Evolutionary conservation across 1,139 yeast species (phyloP), one percentile per base, ranked within the genome.

Genomic region (Kluyveromyces sp.): DNA sequence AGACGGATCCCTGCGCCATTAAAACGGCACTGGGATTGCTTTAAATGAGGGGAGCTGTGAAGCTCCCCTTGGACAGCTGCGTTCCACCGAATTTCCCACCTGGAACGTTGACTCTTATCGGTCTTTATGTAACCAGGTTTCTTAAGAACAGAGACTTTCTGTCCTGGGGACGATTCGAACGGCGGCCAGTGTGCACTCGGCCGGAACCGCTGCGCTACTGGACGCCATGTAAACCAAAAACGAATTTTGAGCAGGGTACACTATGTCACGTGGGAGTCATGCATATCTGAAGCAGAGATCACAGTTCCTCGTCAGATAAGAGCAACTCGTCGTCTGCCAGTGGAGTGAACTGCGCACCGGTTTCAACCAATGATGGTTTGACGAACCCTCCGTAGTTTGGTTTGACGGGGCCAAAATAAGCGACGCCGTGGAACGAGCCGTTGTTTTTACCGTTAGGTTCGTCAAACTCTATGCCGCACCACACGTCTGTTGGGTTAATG

Each of bases 381-480:
- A 80, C 79, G 60, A 83, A 83, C 0, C 81, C 70, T 1, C 96
- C 97, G 56, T 77, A 74, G 16, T 55, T 66, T 49, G 67, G 66
- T 12, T 55, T 54, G 34, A 86, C 78, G 0, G 65, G 65, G 1
- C 73, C 68, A 55, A 92, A 92, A 61, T 88, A 86, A 42, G 68
- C 55, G 0, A 64, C 64, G 0, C 88, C 94, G 33, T 77, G 70
- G 9, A 88, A 73, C 0, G 82, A 65, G 1, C 98, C 98, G 56
- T 88, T 76, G 54, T 89, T 88, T 61, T 83, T 85, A 3, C 97
- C 97, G 0, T 64, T 65, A 0, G 88, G 82, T 30, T 71, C 73
- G 40, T 78, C 80, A 40, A 89, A 74, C 53, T 83, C 86, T 2
- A 92, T 74, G 1, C 97, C 98, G 26, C 83, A 71, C 97, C 97